These are phyloP conservation scores for Schizosaccharomyces lindneri DNA, from an alignment of 805 yeast genomes.

Conservation along the genomic window DNA sequence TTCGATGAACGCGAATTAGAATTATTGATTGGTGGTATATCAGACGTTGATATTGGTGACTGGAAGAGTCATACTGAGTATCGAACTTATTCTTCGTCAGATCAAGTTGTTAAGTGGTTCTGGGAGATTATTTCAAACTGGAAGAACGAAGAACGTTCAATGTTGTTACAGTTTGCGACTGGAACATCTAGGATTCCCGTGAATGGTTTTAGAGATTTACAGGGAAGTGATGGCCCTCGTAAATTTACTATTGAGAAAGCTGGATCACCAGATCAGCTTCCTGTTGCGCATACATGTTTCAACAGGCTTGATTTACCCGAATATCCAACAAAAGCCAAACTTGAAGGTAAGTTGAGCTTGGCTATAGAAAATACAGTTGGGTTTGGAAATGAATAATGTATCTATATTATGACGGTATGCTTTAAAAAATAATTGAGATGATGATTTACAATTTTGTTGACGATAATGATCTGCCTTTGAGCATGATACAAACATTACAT, in stretches of 20 bases:
- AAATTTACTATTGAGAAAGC: conserved; percentile 96
- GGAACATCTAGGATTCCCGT: conserved; percentile 98
- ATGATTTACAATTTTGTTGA: too few relatives aligned
- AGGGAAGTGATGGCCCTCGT: conserved; percentile 98
- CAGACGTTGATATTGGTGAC: conserved; percentile 92
- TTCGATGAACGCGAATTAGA: conserved; percentile 96
- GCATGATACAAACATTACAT: too few relatives aligned
- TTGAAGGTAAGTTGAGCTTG: conserved; percentile 72
- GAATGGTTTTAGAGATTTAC: conserved; percentile 93
- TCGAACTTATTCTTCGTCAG: conserved; percentile 89
- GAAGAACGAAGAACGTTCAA: conserved; percentile 92
- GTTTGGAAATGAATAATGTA: conserved; percentile 70
- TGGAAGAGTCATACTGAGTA: conserved; percentile 98
- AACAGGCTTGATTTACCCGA: conserved; percentile 96
- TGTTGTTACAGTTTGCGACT: conserved; percentile 87
- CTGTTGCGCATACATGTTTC: conserved; percentile 95
- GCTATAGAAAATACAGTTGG: conserved; percentile 99
- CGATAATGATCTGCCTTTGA: too few relatives aligned
- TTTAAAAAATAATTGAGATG: too few relatives aligned
- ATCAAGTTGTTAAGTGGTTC: conserved; percentile 95
- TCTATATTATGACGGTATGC: background rate
- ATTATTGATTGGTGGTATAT: conserved; percentile 88
- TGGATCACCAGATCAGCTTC: conserved; percentile 74
- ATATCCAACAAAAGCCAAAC: conserved; percentile 54
- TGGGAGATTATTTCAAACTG: conserved; percentile 70